Percentiles rank a stretch among this genome's conserved stretches.
These are phyloP conservation scores for Allium fistulosum DNA, from an alignment of 106 monocot species.

Conservation along the genomic window DNA sequence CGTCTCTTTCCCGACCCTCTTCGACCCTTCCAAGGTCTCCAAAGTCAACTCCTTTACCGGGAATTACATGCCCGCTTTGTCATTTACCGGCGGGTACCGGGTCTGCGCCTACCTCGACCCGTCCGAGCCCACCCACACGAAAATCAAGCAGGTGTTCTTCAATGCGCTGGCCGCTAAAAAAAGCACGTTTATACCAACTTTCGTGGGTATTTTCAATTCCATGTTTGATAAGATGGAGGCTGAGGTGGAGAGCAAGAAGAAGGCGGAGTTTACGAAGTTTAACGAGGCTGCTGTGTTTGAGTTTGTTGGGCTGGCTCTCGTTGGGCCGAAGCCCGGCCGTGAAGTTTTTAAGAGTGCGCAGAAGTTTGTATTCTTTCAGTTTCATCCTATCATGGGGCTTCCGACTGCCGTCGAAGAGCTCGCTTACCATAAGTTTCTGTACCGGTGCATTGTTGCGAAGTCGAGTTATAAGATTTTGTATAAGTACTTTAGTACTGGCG, in stretches of 20 bases:
- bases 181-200: background rate
- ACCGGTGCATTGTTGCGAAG: conserved; percentile 19
- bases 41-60: conserved; percentile 40
- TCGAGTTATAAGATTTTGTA: conserved; percentile 32
- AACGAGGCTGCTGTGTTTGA: conserved; percentile 18
- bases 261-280: conserved; percentile 14
- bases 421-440: conserved; percentile 22
- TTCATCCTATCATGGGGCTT: conserved; percentile 23
- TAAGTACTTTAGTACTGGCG: conserved; percentile 29
- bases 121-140: conserved; percentile 37
- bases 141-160: conserved; percentile 35
- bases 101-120: conserved; percentile 61
- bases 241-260: background rate
- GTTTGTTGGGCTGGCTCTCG: conserved; percentile 14
- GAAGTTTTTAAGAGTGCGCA: conserved; percentile 5
- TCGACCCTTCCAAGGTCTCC: conserved; percentile 42
- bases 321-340: conserved; percentile 15
- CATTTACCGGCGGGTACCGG: conserved; percentile 45
- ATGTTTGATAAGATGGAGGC: conserved; percentile 10
- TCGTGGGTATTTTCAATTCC: background rate
- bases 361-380: conserved; percentile 37
- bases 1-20: conserved; percentile 44
- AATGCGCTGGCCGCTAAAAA: background rate
- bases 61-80: conserved; percentile 38
- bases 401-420: conserved; percentile 37